Evolutionary conservation across 768 basidiomycete genomes (phyloP).

Genomic region (Pleurotus tuoliensis): DNA sequence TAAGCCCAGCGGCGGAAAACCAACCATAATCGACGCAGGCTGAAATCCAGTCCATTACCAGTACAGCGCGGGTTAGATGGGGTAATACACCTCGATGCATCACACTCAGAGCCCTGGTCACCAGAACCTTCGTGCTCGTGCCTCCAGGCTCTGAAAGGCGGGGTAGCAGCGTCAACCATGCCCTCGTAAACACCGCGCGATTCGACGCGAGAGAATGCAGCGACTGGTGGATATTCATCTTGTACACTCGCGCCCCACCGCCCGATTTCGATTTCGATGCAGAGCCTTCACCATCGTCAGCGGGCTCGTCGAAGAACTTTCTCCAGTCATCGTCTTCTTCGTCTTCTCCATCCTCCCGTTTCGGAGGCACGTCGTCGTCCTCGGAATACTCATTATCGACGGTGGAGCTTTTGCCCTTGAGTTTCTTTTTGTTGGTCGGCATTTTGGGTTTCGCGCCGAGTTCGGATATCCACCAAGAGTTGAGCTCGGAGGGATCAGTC

Average conservation of each 20-base stretch:
- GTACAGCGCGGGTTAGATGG: slow-evolving; percentile 69
- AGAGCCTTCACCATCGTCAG: slow-evolving; percentile 23
- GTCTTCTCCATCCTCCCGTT: slow-evolving; percentile 26
- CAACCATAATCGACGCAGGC: slow-evolving; percentile 64
- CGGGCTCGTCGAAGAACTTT: slow-evolving; percentile 75
- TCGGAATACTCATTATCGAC: slow-evolving; percentile 26
- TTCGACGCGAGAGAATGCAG: slow-evolving; percentile 76
- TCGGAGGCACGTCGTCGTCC: slow-evolving; percentile 22
- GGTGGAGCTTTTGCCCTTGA: slow-evolving; percentile 28
- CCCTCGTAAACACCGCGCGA: slow-evolving; percentile 72
- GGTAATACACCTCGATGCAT: slow-evolving; percentile 85
- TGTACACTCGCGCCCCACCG: slow-evolving; percentile 48
- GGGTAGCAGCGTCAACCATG: slow-evolving; percentile 76
- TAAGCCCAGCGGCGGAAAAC: no score
- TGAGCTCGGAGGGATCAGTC: slow-evolving; percentile 61
- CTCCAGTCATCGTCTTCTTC: slow-evolving; percentile 69
- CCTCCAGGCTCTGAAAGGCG: slow-evolving; percentile 40
- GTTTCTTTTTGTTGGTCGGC: slow-evolving; percentile 25
- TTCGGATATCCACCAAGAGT: slow-evolving; percentile 76
- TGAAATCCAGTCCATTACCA: slow-evolving; percentile 92
- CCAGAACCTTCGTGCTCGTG: slow-evolving; percentile 33
- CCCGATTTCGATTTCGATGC: slow-evolving; percentile 29
- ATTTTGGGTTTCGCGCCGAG: slow-evolving; percentile 56
- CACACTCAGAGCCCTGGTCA: slow-evolving; percentile 62
- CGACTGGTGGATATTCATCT: slow-evolving; percentile 71